Evolutionary conservation across 495 filamentous ascomycete genomes (phyloP).

Genomic region (Apiosordaria backusii): DNA sequence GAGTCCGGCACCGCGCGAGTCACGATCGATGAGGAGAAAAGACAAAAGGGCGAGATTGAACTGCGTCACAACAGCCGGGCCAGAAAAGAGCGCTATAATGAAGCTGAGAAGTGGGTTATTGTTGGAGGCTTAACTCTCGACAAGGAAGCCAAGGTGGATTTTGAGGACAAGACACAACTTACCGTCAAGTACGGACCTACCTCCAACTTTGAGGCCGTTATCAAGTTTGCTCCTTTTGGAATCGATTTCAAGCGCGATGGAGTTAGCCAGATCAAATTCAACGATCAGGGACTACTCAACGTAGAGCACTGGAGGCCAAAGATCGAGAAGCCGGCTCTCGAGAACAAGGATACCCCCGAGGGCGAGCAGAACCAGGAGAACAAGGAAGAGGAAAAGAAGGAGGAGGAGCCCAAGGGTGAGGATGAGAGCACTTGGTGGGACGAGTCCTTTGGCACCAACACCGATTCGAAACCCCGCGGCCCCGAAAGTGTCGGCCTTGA

Average conservation of each 20-base stretch:
- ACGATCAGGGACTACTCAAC: conserved; percentile 82
- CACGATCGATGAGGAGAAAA: conserved; percentile 82
- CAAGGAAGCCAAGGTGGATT: conserved; percentile 58
- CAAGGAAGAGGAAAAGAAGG: conserved; percentile 35
- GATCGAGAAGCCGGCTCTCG: conserved; percentile 60
- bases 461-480: conserved; percentile 82
- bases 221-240: conserved; percentile 76
- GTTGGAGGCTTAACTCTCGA: conserved; percentile 72
- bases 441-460: conserved; percentile 89
- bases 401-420: conserved; percentile 36
- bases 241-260: conserved; percentile 83
- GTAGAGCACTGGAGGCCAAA: conserved; percentile 95
- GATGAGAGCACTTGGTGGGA: conserved; percentile 97
- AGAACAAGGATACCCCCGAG: conserved; percentile 40
- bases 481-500: conserved; percentile 90
- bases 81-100: conserved; percentile 90
- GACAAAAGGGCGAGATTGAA: conserved; percentile 84
- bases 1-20: conserved; percentile 84
- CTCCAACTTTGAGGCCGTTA: conserved; percentile 71
- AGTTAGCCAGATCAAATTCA: conserved; percentile 78
- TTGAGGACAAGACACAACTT: conserved; percentile 59
- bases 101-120: conserved; percentile 79
- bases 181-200: conserved; percentile 78
- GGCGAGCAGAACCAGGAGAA: conserved; percentile 39
- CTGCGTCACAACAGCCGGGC: conserved; percentile 78